Percentiles rank a stretch among this genome's conserved stretches.
phyloP scores from a whole-genome alignment of 2,329 filamentous ascomycete species.

The Endoconidiophora polonica region DNA sequence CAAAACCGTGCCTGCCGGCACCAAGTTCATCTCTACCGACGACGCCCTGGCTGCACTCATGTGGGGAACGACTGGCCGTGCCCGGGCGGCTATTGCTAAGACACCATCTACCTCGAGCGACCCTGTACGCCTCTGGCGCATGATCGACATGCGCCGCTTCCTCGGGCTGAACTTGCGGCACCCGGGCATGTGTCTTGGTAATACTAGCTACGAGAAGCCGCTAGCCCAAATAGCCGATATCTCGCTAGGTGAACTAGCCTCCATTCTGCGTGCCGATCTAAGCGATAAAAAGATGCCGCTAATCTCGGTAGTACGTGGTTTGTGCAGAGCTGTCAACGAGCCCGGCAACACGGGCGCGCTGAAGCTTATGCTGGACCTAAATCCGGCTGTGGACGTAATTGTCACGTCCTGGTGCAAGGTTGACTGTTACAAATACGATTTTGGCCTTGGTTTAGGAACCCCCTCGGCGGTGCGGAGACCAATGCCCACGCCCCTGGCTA shows the following conservation, averaged over 20 bases:
- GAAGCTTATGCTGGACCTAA: not conserved
- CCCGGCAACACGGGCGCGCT: not conserved
- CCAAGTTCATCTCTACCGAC: conserved; percentile 3
- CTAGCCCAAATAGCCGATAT: not conserved
- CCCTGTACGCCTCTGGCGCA: not conserved
- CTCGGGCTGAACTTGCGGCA: not conserved
- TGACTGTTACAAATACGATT: not conserved
- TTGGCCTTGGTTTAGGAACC: not conserved
- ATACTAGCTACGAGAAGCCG: not conserved
- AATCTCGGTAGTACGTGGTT: not conserved
- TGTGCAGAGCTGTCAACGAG: not conserved
- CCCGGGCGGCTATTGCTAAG: too few species aligned
- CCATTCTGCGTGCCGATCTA: not conserved
- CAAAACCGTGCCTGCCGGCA: not conserved
- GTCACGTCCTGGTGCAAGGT: not conserved
- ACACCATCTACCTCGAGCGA: too few species aligned
- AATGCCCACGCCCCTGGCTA: not conserved
- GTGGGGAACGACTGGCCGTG: too few species aligned
- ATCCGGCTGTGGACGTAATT: not conserved
- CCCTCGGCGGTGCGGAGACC: not conserved
- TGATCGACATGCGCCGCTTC: not conserved
- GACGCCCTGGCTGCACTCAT: not conserved
- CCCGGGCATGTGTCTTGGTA: not conserved
- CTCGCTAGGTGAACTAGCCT: not conserved
- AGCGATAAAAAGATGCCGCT: too few species aligned